These are phyloP conservation scores for Magnolia officinalis DNA, from an alignment of 164 flowering plant species.

Conservation along the genomic window DNA sequence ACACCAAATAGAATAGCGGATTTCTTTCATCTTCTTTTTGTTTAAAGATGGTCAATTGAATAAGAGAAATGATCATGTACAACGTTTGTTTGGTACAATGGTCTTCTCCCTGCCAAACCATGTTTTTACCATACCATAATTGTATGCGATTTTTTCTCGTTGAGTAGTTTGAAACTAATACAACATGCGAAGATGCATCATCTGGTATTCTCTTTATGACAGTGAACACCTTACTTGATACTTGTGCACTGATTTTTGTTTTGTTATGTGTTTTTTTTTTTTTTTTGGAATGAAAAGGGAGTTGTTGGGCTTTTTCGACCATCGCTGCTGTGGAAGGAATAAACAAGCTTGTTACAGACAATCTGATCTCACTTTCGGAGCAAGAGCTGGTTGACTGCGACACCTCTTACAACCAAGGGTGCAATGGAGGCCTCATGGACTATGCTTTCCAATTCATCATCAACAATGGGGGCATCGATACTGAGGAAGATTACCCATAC, in stretches of 20 bases:
- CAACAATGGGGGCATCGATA: constrained; percentile 75
- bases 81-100: too few relatives aligned
- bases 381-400: constrained; percentile 95
- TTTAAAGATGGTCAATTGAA: too few relatives aligned
- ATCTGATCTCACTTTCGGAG: constrained; percentile 70
- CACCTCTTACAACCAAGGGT: constrained; percentile 54
- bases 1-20: too few relatives aligned
- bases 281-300: constrained; percentile 43
- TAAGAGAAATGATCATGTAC: too few relatives aligned
- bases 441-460: constrained; percentile 88
- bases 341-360: constrained; percentile 71
- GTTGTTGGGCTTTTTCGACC: constrained; percentile 99
- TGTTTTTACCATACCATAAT: too few relatives aligned
- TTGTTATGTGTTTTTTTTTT: background rate
- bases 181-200: too few relatives aligned
- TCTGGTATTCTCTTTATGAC: too few relatives aligned
- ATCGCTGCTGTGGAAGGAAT: constrained; percentile 88
- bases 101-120: too few relatives aligned
- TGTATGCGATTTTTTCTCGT: too few relatives aligned
- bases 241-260: background rate
- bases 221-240: too few relatives aligned
- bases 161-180: too few relatives aligned
- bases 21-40: too few relatives aligned
- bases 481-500: constrained; percentile 84
- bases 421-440: constrained; percentile 98